Percentiles rank a stretch among this genome's conserved stretches.
These are phyloP conservation scores for Anthracocystis setariae DNA, from an alignment of 1,284 basidiomycete species.

Conservation along the genomic window DNA sequence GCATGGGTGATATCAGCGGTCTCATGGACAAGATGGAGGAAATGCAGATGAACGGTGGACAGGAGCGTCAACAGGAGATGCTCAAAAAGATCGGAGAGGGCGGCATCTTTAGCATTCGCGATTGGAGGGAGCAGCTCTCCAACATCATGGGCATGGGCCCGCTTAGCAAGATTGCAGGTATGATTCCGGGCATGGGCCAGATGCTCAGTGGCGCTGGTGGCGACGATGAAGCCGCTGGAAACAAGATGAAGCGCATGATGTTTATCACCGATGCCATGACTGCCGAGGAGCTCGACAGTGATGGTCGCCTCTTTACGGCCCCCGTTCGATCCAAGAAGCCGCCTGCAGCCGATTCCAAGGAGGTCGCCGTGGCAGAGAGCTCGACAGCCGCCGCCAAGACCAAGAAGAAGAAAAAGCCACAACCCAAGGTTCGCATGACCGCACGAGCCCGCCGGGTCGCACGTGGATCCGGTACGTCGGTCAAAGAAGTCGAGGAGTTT, in stretches of 20 bases:
- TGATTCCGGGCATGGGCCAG: conserved; percentile 96
- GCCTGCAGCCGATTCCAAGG: conserved; percentile 24
- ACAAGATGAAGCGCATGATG: conserved; percentile 92
- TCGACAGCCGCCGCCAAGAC: conserved; percentile 39
- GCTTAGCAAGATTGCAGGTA: conserved; percentile 95
- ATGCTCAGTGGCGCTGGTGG: conserved; percentile 73
- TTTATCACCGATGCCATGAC: conserved; percentile 99
- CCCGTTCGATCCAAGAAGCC: conserved; percentile 49
- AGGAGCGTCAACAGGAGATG: conserved; percentile 95
- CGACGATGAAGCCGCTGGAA: conserved; percentile 88
- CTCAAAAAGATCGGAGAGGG: conserved; percentile 93
- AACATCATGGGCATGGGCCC: conserved; percentile 99
- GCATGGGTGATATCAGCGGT: conserved; percentile 94
- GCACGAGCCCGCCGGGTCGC: conserved; percentile 78
- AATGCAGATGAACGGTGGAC: conserved; percentile 73
- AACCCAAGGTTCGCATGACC: conserved; percentile 61
- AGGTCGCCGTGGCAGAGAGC: conserved; percentile 32
- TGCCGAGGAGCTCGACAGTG: conserved; percentile 90
- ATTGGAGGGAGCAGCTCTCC: conserved; percentile 96
- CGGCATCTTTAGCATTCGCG: conserved; percentile 93
- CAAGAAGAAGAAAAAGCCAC: conserved; percentile 53
- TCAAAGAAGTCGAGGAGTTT: conserved; percentile 95
- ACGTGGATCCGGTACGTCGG: conserved; percentile 91
- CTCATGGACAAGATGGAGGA: conserved; percentile 78
- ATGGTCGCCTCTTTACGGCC: conserved; percentile 73